These are phyloP conservation scores for Comarum palustre DNA, from an alignment of 306 rosid species.

Conservation along the genomic window DNA sequence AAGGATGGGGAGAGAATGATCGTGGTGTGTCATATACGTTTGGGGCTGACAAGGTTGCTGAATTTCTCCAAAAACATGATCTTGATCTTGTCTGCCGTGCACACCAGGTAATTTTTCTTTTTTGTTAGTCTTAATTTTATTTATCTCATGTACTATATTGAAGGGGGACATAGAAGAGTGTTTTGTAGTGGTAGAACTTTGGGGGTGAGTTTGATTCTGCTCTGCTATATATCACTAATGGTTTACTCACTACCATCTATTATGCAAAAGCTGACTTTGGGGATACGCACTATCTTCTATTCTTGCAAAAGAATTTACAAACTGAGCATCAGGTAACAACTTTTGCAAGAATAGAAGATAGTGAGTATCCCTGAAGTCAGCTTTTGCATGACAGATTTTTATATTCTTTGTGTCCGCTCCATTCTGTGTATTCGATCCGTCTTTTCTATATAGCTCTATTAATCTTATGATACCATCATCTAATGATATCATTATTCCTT, in stretches of 20 bases:
- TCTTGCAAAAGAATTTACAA: neutral
- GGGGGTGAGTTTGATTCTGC: neutral
- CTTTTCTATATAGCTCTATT: neutral
- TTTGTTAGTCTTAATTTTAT: neutral
- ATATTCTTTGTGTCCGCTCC: neutral
- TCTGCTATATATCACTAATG: neutral
- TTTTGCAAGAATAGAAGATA: neutral
- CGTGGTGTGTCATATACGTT: slow-evolving; percentile 82
- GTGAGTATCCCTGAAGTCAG: neutral
- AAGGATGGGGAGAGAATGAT: slow-evolving; percentile 89
- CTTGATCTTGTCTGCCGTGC: slow-evolving; percentile 82
- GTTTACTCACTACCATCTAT: neutral
- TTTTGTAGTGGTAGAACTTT: neutral
- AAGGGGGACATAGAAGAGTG: neutral
- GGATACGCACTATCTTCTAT: neutral
- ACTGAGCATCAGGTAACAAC: too few relatives aligned
- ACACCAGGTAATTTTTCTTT: slow-evolving; percentile 51
- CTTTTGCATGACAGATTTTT: neutral
- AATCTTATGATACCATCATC: too few relatives aligned
- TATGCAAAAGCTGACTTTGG: neutral
- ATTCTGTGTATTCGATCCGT: neutral
- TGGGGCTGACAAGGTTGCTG: slow-evolving; percentile 80
- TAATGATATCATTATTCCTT: neutral
- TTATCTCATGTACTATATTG: neutral
- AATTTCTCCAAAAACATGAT: slow-evolving; percentile 69